A percentile compares a stretch with the other conserved stretches of the same genome.
Conservation (phyloP, 306 rosid species). For the Heteromeles arbutifolia region DNA sequence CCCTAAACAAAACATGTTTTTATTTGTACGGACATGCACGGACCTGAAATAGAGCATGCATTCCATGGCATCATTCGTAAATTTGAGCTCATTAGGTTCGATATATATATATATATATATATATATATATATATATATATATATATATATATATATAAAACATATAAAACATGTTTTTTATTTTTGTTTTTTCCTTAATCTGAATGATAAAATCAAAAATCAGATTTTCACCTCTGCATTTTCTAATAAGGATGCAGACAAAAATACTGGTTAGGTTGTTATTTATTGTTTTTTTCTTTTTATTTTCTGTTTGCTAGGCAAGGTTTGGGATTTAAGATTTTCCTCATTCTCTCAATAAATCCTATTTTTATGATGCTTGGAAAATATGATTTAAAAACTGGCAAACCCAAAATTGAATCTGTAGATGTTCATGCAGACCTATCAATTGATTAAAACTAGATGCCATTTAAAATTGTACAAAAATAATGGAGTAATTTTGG, state of each 20-base stretch:
- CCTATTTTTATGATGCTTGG: background rate
- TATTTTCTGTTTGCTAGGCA: background rate
- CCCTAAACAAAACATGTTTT: background rate
- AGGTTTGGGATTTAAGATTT: background rate
- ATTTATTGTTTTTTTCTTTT: background rate
- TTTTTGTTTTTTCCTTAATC: background rate
- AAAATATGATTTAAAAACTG: background rate
- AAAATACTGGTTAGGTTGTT: background rate
- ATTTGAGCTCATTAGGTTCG: background rate
- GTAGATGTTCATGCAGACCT: background rate
- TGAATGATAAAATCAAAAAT: background rate
- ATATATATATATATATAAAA: background rate
- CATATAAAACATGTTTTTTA: background rate
- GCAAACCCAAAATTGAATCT: background rate
- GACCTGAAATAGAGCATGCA: background rate
- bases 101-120: background rate
- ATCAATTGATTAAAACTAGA: background rate
- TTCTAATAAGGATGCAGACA: background rate
- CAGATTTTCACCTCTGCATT: background rate
- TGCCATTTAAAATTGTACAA: background rate
- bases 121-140: too few relatives aligned
- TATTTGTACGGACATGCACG: background rate
- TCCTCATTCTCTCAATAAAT: background rate
- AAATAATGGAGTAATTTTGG: background rate
- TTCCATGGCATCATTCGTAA: background rate